These are phyloP conservation scores for Celoporthe dispersa DNA, from an alignment of 2,329 filamentous ascomycete genomes.

Conservation along the genomic window DNA sequence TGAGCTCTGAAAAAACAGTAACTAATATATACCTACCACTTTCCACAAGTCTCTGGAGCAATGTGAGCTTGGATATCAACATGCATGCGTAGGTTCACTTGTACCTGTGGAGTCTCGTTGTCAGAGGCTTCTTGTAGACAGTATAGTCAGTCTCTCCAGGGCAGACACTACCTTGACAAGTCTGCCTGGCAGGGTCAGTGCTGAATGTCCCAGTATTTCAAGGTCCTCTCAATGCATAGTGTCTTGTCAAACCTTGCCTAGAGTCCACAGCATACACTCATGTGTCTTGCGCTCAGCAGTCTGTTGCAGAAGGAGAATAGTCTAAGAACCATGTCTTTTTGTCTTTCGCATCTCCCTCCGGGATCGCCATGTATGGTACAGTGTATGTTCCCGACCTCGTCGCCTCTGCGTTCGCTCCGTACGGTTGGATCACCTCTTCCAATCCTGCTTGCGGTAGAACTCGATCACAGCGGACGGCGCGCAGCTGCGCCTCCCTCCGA, in stretches of 20 bases:
- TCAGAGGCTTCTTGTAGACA: not conserved
- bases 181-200: not conserved
- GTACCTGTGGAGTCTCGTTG: not conserved
- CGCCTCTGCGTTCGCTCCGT: constrained; percentile 1
- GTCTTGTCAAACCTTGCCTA: not conserved
- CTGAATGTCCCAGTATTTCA: not conserved
- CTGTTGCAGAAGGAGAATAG: not conserved
- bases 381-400: constrained; percentile 8
- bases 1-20: constrained; percentile 15
- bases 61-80: not conserved
- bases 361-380: constrained; percentile 21
- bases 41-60: not conserved
- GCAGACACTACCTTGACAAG: not conserved
- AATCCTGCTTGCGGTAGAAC: not conserved
- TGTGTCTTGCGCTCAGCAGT: not conserved
- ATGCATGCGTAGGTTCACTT: not conserved
- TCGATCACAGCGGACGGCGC: not conserved
- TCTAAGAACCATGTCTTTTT: constrained; percentile 24
- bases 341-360: constrained; percentile 27
- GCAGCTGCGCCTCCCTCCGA: not conserved
- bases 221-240: not conserved
- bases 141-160: not conserved
- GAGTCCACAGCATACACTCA: not conserved
- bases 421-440: not conserved
- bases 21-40: constrained; percentile 27